These are phyloP conservation scores for Podila epicladia DNA, from an alignment of 192 early-diverging fungal species.

Conservation along the genomic window DNA sequence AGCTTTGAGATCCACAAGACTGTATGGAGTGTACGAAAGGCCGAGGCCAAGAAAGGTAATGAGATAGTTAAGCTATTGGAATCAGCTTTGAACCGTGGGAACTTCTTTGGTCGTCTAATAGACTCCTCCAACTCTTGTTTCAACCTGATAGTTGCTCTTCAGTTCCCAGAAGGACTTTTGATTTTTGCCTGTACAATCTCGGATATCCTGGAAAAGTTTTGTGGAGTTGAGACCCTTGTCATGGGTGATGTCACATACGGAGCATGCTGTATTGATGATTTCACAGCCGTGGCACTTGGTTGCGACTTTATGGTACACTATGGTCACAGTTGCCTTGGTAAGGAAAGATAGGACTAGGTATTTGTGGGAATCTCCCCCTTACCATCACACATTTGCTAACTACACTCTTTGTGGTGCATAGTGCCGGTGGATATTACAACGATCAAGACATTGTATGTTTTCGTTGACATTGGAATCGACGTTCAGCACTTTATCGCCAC, in stretches of 20 bases:
- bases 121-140: background rate
- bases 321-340: conserved; percentile 94
- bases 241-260: conserved; percentile 99
- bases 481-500: conserved; percentile 92
- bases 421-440: conserved; percentile 95
- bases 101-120: background rate
- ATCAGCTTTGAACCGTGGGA: background rate
- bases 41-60: conserved; percentile 76
- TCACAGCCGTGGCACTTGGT: conserved; percentile 87
- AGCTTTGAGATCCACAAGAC: conserved; percentile 99
- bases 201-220: conserved; percentile 92
- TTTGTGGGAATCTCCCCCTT: too few relatives aligned
- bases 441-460: conserved; percentile 97
- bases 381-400: too few relatives aligned
- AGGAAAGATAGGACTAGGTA: too few relatives aligned
- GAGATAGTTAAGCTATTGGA: background rate
- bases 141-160: conserved; percentile 78
- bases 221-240: conserved; percentile 89
- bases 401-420: conserved; percentile 13
- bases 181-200: conserved; percentile 94
- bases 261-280: conserved; percentile 99
- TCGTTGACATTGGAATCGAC: conserved; percentile 99
- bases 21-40: conserved; percentile 85
- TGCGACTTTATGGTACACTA: conserved; percentile 99
- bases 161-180: conserved; percentile 97